Percentiles rank a stretch among this genome's conserved stretches.
These are phyloP conservation scores for Solanum pimpinellifolium DNA, from an alignment of 257 asterid species.

Conservation along the genomic window DNA sequence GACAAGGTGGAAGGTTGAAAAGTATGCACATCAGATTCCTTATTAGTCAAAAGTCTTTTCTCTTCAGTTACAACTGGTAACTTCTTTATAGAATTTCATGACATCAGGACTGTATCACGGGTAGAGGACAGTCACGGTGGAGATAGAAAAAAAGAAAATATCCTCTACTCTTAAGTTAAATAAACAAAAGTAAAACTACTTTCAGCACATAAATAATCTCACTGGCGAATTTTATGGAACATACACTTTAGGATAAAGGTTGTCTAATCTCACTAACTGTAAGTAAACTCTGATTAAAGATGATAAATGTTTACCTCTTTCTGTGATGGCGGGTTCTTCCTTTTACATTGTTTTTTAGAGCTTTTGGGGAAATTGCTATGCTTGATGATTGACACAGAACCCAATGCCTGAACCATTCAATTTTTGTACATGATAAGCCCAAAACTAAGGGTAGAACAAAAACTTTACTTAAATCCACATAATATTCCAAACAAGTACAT, in stretches of 20 bases:
- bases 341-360: conserved; percentile 1
- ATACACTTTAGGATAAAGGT: neutral
- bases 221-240: neutral
- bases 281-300: neutral
- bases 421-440: neutral
- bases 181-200: neutral
- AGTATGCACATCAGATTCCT: neutral
- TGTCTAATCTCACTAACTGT: neutral
- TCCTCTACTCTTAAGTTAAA: neutral
- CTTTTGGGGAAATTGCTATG: neutral
- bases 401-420: neutral
- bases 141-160: neutral
- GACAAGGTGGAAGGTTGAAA: neutral
- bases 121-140: neutral
- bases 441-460: neutral
- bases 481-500: neutral
- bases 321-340: neutral
- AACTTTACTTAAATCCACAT: neutral
- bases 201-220: neutral
- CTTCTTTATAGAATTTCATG: neutral
- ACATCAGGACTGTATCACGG: neutral
- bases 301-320: neutral
- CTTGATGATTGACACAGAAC: conserved; percentile 2
- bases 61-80: neutral
- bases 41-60: neutral